Evolutionary conservation across 2,329 filamentous ascomycete genomes (phyloP).

Genomic region (Colletotrichum liaoningense): DNA sequence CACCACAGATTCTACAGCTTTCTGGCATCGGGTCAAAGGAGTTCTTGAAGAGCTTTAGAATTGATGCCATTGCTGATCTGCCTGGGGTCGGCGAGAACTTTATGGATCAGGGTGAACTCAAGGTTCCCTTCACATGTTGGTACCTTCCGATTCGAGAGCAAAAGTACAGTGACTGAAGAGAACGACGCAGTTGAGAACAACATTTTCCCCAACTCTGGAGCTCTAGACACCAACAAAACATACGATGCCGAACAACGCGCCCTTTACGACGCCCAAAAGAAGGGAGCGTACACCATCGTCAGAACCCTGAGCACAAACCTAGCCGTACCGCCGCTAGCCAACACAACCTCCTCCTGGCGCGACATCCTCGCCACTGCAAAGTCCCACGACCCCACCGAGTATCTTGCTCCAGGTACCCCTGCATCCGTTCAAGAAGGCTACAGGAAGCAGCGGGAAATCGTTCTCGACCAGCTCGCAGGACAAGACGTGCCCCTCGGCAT

Average conservation of each 20-base stretch:
- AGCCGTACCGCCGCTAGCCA: slow-evolving; percentile 46
- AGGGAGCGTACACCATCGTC: slow-evolving; percentile 45
- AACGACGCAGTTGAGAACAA: slow-evolving; percentile 38
- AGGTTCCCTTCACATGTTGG: slow-evolving; percentile 39
- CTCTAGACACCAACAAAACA: slow-evolving; percentile 45
- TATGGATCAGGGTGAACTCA: slow-evolving; percentile 51
- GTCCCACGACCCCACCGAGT: slow-evolving; percentile 42
- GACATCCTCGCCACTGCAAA: slow-evolving; percentile 41
- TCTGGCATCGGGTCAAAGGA: slow-evolving; percentile 57
- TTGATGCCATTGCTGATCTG: slow-evolving; percentile 55
- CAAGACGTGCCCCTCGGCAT: slow-evolving; percentile 40
- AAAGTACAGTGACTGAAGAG: not conserved
- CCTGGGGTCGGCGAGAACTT: slow-evolving; percentile 62
- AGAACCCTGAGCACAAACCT: slow-evolving; percentile 44
- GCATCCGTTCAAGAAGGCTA: slow-evolving; percentile 51
- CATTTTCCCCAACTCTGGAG: slow-evolving; percentile 42
- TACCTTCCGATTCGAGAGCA: not conserved
- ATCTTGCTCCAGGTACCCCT: slow-evolving; percentile 47
- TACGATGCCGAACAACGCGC: slow-evolving; percentile 47
- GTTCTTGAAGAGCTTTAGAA: slow-evolving; percentile 49
- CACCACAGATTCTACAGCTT: slow-evolving; percentile 58
- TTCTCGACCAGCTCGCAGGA: slow-evolving; percentile 44
- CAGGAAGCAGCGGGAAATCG: slow-evolving; percentile 45
- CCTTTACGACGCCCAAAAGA: slow-evolving; percentile 43
- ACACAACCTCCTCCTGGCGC: slow-evolving; percentile 44